Percentiles rank a stretch among this genome's conserved stretches.
Conservation (phyloP, 108 stramenopile species). For the Cylindrotheca fusiformis region DNA sequence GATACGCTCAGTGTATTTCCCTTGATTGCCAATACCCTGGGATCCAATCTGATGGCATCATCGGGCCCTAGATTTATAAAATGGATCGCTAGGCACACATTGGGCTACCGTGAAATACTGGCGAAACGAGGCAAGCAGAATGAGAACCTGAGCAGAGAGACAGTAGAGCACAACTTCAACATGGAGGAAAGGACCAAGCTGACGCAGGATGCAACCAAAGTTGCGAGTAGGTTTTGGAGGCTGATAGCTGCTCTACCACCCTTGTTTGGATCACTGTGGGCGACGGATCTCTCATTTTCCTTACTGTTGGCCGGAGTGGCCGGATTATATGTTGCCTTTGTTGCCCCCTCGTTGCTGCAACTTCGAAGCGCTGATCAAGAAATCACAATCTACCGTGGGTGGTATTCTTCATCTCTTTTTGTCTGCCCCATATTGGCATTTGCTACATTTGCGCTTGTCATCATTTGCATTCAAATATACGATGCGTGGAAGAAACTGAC, state of each 20-base stretch:
- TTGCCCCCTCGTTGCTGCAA: slow-evolving; percentile 45
- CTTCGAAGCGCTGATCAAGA: slow-evolving; percentile 3
- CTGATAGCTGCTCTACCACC: slow-evolving; percentile 52
- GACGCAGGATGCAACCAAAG: slow-evolving; percentile 2
- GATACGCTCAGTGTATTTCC: slow-evolving; percentile 53
- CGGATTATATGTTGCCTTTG: slow-evolving; percentile 52
- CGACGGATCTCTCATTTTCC: slow-evolving; percentile 32
- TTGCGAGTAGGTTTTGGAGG: slow-evolving; percentile 25
- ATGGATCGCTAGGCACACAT: too few species aligned
- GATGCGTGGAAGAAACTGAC: too few species aligned
- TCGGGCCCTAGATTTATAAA: slow-evolving; percentile 5
- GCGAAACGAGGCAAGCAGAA: not conserved
- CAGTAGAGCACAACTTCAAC: not conserved
- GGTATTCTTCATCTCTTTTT: slow-evolving; percentile 12
- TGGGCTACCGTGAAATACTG: too few species aligned
- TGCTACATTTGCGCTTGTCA: slow-evolving; percentile 18
- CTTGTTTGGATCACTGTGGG: slow-evolving; percentile 25
- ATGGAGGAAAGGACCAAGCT: slow-evolving; percentile 12
- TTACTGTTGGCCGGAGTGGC: slow-evolving; percentile 44
- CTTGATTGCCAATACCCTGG: slow-evolving; percentile 54
- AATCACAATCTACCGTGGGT: slow-evolving; percentile 17
- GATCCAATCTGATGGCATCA: slow-evolving; percentile 35
- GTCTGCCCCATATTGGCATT: slow-evolving; percentile 20
- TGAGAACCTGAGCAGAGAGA: not conserved
- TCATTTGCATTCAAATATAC: slow-evolving; percentile 20